Evolutionary conservation across 495 filamentous ascomycete species (phyloP).

Genomic region (Xylaria intraflava): DNA sequence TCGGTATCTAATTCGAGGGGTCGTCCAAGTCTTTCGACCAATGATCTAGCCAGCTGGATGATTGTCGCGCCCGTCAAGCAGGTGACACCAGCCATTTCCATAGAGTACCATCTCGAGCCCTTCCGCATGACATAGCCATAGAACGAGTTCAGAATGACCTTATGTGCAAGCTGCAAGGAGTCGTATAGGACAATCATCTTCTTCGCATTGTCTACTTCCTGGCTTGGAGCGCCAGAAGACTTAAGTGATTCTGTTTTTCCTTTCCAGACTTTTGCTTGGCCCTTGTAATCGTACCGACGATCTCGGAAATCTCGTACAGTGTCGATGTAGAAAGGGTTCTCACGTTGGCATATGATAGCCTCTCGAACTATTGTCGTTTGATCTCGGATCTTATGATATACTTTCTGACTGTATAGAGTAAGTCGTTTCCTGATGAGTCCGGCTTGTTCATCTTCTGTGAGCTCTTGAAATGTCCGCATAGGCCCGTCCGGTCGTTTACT

Average conservation of each 20-base stretch:
- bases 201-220: slow-evolving; percentile 87
- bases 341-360: slow-evolving; percentile 95
- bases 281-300: slow-evolving; percentile 95
- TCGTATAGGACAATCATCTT: slow-evolving; percentile 98
- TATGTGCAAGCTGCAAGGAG: slow-evolving; percentile 93
- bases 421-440: slow-evolving; percentile 76
- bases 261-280: slow-evolving; percentile 97
- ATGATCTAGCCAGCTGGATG: slow-evolving; percentile 91
- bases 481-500: slow-evolving; percentile 62
- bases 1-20: slow-evolving; percentile 98
- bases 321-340: slow-evolving; percentile 98
- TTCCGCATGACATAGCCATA: slow-evolving; percentile 99
- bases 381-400: slow-evolving; percentile 99
- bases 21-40: slow-evolving; percentile 89
- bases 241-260: slow-evolving; percentile 85
- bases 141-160: slow-evolving; percentile 98
- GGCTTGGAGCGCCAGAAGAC: slow-evolving; percentile 63
- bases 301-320: slow-evolving; percentile 94
- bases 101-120: slow-evolving; percentile 96
- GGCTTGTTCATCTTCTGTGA: slow-evolving; percentile 78
- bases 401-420: slow-evolving; percentile 92
- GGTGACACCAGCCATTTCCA: slow-evolving; percentile 99
- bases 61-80: slow-evolving; percentile 95
- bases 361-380: slow-evolving; percentile 88
- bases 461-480: slow-evolving; percentile 69